Conservation (phyloP, 169 alveolate species). For the Plasmodium adleri region DNA sequence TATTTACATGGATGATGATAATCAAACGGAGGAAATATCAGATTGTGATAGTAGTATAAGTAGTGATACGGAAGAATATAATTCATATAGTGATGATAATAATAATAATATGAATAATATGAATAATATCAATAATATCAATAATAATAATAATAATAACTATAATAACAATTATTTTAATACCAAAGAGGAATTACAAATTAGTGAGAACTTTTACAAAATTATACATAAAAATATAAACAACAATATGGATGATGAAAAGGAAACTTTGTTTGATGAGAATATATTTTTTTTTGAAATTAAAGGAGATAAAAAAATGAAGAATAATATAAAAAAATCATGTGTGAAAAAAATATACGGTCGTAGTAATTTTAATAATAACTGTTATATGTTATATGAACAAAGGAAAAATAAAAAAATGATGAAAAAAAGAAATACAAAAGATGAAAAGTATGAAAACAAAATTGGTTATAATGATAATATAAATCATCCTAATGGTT, state of each 20-base stretch:
- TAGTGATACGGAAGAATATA: background rate
- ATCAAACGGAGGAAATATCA: background rate
- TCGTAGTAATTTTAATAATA: slow-evolving; percentile 49
- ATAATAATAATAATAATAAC: background rate
- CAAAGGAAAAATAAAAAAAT: slow-evolving; percentile 13
- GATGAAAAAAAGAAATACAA: no score
- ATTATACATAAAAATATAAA: slow-evolving; percentile 3
- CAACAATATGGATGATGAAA: background rate
- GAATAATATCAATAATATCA: background rate
- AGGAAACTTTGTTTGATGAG: background rate
- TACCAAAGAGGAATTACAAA: slow-evolving; percentile 4
- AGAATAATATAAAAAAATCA: background rate
- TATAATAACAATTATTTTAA: background rate
- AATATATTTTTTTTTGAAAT: slow-evolving; percentile 53
- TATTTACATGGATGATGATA: background rate
- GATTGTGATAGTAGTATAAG: background rate
- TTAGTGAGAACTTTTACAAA: slow-evolving; percentile 16
- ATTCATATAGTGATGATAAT: background rate
- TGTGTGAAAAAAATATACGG: slow-evolving; percentile 18
- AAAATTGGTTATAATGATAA: background rate
- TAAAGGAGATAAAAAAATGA: background rate
- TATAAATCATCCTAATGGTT: no score
- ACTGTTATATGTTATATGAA: slow-evolving; percentile 40
- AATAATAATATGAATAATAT: background rate
- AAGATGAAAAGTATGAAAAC: background rate